Evolutionary conservation across 2,329 filamentous ascomycete genomes (phyloP).

Genomic region (Lojkania enalia): DNA sequence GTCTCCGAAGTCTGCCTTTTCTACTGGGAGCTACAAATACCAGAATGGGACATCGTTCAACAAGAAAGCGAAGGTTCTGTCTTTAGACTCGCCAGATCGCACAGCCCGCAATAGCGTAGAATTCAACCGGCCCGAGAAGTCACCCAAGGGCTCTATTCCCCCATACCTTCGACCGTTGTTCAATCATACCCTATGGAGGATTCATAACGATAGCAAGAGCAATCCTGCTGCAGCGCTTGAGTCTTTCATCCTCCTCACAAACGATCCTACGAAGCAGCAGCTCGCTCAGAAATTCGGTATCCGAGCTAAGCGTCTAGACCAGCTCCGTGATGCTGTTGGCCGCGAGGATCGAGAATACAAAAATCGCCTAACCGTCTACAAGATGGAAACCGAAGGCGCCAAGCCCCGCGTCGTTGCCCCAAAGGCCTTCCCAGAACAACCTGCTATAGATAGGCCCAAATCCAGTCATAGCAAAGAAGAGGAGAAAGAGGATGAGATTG

Average conservation of each 20-base stretch:
- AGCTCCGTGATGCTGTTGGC: slow-evolving; percentile 53
- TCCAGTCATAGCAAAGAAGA: slow-evolving; percentile 29
- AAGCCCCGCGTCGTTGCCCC: slow-evolving; percentile 18
- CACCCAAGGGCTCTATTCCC: slow-evolving; percentile 41
- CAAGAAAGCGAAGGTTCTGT: slow-evolving; percentile 12
- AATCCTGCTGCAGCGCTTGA: slow-evolving; percentile 53
- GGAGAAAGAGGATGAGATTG: slow-evolving; percentile 32
- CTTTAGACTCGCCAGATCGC: slow-evolving; percentile 27
- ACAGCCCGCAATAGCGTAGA: slow-evolving; percentile 37
- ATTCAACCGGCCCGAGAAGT: slow-evolving; percentile 24
- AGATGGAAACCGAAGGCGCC: slow-evolving; percentile 37
- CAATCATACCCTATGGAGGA: slow-evolving; percentile 57
- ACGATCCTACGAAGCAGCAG: slow-evolving; percentile 51
- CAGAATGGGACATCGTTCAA: slow-evolving; percentile 30
- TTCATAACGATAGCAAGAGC: slow-evolving; percentile 52
- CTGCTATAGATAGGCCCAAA: slow-evolving; percentile 29
- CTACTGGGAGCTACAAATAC: slow-evolving; percentile 31
- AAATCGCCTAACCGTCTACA: slow-evolving; percentile 44
- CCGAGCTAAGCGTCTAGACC: slow-evolving; percentile 53
- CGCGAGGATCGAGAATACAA: slow-evolving; percentile 55
- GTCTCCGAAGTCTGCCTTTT: slow-evolving; percentile 44
- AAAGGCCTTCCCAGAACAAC: slow-evolving; percentile 18
- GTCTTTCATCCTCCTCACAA: slow-evolving; percentile 57
- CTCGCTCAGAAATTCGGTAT: slow-evolving; percentile 56
- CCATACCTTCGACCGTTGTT: slow-evolving; percentile 51